A percentile compares a stretch with the other conserved stretches of the same genome.
Conservation (phyloP, 306 rosid genomes). For the Fragaria vesca region DNA sequence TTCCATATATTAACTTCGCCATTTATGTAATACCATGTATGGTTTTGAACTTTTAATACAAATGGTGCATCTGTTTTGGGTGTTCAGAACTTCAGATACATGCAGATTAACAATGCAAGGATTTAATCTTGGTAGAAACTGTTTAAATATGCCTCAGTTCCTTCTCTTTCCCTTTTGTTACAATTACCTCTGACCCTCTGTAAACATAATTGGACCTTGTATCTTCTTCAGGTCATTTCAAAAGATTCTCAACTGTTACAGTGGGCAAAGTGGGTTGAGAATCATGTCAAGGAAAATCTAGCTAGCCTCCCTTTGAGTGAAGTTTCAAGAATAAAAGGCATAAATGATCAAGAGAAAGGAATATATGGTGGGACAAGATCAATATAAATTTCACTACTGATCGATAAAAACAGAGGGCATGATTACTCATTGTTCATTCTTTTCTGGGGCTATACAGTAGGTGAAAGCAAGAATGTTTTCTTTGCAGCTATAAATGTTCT, state of each 20-base stretch:
- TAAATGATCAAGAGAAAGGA: background rate
- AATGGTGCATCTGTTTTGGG: background rate
- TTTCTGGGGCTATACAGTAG: background rate
- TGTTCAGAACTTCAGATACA: background rate
- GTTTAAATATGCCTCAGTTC: background rate
- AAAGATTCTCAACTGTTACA: background rate
- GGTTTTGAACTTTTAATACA: no score
- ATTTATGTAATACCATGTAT: no score
- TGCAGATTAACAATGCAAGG: background rate
- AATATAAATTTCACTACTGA: slow-evolving; percentile 6
- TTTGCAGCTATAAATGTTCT: background rate
- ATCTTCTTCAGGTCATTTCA: background rate
- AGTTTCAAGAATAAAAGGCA: background rate
- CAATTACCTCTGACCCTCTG: background rate
- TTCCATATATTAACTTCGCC: no score
- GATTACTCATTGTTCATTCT: background rate
- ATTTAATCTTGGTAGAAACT: no score
- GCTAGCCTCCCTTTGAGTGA: background rate
- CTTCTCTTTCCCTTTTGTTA: background rate
- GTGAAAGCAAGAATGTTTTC: background rate
- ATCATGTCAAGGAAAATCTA: slow-evolving; percentile 13
- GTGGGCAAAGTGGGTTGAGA: background rate
- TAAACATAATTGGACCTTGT: background rate
- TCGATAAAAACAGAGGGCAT: background rate
- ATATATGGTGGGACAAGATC: slow-evolving; percentile 22